Percentiles rank a stretch among this genome's conserved stretches.
These are phyloP conservation scores for Fonsecaea erecta DNA, from an alignment of 2,329 filamentous ascomycete genomes.

Conservation along the genomic window DNA sequence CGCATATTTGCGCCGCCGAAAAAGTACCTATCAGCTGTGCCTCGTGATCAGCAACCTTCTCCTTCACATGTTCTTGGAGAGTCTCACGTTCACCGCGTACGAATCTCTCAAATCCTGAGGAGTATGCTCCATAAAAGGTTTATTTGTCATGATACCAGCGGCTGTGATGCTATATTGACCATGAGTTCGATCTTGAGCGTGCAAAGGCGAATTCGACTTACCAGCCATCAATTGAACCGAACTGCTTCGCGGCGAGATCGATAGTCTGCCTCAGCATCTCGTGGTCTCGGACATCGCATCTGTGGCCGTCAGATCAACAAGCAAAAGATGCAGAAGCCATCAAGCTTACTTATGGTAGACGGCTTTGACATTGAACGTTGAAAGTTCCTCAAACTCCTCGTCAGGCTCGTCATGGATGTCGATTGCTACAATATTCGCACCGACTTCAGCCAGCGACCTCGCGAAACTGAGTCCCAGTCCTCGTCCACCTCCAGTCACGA, in stretches of 20 bases:
- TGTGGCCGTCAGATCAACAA: slow-evolving; percentile 51
- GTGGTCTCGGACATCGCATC: slow-evolving; percentile 54
- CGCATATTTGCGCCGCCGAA: slow-evolving; percentile 55
- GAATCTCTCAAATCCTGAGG: slow-evolving; percentile 50
- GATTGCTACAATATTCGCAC: slow-evolving; percentile 48
- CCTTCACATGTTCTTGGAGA: slow-evolving; percentile 39
- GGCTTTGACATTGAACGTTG: too few relatives aligned
- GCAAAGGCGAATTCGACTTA: slow-evolving; percentile 27
- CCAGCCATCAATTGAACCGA: slow-evolving; percentile 51
- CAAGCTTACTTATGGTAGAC: too few relatives aligned
- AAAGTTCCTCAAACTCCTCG: slow-evolving; percentile 40
- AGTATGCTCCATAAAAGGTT: slow-evolving; percentile 51
- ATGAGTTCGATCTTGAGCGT: not conserved
- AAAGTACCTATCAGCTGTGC: slow-evolving; percentile 47
- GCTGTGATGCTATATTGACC: slow-evolving; percentile 8
- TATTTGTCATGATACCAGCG: slow-evolving; percentile 49
- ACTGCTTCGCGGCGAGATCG: slow-evolving; percentile 46
- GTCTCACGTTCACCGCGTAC: too few relatives aligned
- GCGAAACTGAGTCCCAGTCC: slow-evolving; percentile 49
- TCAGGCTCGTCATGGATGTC: slow-evolving; percentile 38
- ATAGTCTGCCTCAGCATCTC: slow-evolving; percentile 48
- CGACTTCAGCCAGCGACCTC: slow-evolving; percentile 48
- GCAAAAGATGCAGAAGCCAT: slow-evolving; percentile 45
- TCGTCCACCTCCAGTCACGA: slow-evolving; percentile 42
- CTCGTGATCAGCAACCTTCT: slow-evolving; percentile 48